Percentiles rank a stretch among this genome's conserved stretches.
Conservation (phyloP, 345 rosid genomes). For the Rubroshorea leprosula region DNA sequence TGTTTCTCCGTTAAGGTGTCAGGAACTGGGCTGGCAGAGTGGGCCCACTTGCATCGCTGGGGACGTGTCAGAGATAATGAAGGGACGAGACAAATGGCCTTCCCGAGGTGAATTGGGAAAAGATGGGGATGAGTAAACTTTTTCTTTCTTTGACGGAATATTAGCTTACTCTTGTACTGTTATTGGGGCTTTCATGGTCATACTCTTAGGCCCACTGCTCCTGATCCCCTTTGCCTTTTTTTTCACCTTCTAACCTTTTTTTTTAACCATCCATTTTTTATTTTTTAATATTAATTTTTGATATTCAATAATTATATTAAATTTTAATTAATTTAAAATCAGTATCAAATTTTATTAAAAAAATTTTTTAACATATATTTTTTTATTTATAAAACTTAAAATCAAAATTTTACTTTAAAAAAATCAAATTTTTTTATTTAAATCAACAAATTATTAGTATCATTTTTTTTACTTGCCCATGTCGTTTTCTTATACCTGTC, state of each 20-base stretch:
- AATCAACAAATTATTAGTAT: no score
- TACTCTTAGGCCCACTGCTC: no score
- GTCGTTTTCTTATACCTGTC: not conserved
- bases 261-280: no score
- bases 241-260: not conserved
- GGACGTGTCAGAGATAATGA: conserved; percentile 8
- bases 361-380: no score
- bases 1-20: not conserved
- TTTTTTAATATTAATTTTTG: no score
- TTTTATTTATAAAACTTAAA: no score
- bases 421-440: no score
- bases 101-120: conserved; percentile 26
- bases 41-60: not conserved
- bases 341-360: no score
- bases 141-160: conserved; percentile 1
- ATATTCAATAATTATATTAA: no score
- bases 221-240: not conserved
- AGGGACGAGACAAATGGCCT: conserved; percentile 19
- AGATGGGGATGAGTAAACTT: not conserved
- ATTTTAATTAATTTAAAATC: no score
- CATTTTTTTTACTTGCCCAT: no score
- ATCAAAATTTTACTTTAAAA: no score
- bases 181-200: not conserved
- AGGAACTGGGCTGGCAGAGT: not conserved
- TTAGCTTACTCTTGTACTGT: not conserved